These are phyloP conservation scores for Cyberlindnera samutprakarnensis DNA, from an alignment of 805 yeast genomes.

Conservation along the genomic window DNA sequence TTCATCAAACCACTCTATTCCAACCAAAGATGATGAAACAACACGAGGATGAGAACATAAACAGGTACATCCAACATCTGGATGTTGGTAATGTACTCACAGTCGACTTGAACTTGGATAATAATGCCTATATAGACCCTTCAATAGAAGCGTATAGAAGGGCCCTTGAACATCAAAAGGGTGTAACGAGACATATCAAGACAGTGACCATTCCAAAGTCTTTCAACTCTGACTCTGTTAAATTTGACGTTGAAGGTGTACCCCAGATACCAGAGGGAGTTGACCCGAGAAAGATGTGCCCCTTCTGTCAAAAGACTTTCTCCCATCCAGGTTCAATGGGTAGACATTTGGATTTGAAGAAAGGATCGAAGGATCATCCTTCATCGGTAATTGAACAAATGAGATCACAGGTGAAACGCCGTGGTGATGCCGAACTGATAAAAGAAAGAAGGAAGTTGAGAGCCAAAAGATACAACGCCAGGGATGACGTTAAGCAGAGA, in stretches of 20 bases:
- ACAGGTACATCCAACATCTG: conserved; percentile 13
- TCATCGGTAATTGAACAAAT: conserved; percentile 36
- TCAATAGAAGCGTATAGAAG: conserved; percentile 3
- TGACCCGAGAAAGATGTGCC: conserved; percentile 32
- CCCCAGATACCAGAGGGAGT: conserved; percentile 23
- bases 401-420: conserved; percentile 41
- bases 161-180: not conserved
- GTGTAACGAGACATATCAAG: too few species aligned
- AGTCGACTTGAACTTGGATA: conserved; percentile 6
- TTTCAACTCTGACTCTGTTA: conserved; percentile 5
- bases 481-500: conserved; percentile 40
- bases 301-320: conserved; percentile 46
- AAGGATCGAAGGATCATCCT: conserved; percentile 48
- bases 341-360: conserved; percentile 48
- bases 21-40: conserved; percentile 4
- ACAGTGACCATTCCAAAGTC: not conserved
- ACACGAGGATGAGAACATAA: conserved; percentile 5
- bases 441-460: conserved; percentile 32
- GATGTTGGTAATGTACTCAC: conserved; percentile 11
- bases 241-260: conserved; percentile 10
- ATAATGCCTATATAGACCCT: conserved; percentile 8
- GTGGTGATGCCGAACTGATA: conserved; percentile 39
- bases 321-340: conserved; percentile 54
- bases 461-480: conserved; percentile 37
- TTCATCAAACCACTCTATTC: too few species aligned